A percentile compares a stretch with the other conserved stretches of the same genome.
Evolutionary conservation across 371 early-diverging fungal genomes (phyloP).

Genomic region (Apophysomyces variabilis): DNA sequence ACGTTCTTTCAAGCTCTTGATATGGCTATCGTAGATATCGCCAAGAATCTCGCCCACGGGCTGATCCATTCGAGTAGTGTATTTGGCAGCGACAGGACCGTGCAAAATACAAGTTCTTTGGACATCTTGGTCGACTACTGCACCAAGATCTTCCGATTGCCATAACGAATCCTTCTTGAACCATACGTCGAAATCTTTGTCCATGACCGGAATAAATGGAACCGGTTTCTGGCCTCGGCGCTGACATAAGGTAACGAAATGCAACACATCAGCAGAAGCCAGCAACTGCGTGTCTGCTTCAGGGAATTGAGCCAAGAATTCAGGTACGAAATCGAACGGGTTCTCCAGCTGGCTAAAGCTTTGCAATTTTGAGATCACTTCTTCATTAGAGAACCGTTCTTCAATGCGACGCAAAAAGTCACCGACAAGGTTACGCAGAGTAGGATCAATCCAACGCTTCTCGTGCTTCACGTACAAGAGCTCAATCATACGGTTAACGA

Average conservation of each 20-base stretch:
- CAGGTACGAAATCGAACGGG: conserved; percentile 69
- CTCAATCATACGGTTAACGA: conserved; percentile 82
- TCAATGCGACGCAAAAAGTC: conserved; percentile 91
- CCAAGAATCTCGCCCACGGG: conserved; percentile 92
- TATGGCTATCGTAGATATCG: conserved; percentile 85
- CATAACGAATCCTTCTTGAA: conserved; percentile 97
- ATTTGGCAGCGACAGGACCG: conserved; percentile 90
- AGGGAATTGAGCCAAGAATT: conserved; percentile 85
- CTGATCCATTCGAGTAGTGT: conserved; percentile 80
- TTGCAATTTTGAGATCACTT: conserved; percentile 70
- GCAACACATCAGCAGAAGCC: conserved; percentile 89
- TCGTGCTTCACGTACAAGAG: conserved; percentile 83
- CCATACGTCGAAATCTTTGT: conserved; percentile 93
- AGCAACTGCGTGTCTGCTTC: conserved; percentile 77
- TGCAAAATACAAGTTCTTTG: conserved; percentile 94
- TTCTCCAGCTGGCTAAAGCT: conserved; percentile 70
- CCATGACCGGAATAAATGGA: conserved; percentile 90
- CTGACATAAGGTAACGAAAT: conserved; percentile 85
- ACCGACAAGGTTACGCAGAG: conserved; percentile 83
- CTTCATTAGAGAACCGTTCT: conserved; percentile 81
- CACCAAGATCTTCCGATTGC: conserved; percentile 93
- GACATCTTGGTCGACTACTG: conserved; percentile 91
- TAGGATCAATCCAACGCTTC: conserved; percentile 86
- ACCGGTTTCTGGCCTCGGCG: conserved; percentile 90
- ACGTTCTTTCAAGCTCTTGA: conserved; percentile 74